These are phyloP conservation scores for Paraconiothyrium brasiliense DNA, from an alignment of 2,329 filamentous ascomycete genomes.

Conservation along the genomic window DNA sequence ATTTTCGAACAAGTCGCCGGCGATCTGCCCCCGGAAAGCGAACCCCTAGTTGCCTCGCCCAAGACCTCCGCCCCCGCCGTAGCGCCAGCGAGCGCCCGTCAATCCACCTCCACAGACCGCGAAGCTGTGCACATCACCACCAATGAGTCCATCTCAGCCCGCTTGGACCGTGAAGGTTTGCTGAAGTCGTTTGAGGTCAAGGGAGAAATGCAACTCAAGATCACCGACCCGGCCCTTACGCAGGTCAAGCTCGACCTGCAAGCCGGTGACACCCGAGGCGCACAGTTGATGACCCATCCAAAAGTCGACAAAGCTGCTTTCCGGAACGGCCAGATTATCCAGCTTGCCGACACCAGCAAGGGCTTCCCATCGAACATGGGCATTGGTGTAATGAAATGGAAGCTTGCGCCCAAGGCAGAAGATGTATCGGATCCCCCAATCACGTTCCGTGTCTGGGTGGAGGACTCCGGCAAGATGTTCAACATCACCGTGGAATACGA, in stretches of 20 bases:
- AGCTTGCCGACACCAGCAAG: slow-evolving; percentile 86
- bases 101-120: slow-evolving; percentile 75
- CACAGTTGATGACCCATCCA: slow-evolving; percentile 93
- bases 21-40: slow-evolving; percentile 86
- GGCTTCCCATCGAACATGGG: slow-evolving; percentile 95
- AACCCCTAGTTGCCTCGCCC: slow-evolving; percentile 75
- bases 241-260: slow-evolving; percentile 88
- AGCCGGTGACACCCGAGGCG: slow-evolving; percentile 80
- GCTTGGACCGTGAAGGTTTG: slow-evolving; percentile 85
- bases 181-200: slow-evolving; percentile 88
- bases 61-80: slow-evolving; percentile 61
- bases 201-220: slow-evolving; percentile 90
- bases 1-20: slow-evolving; percentile 96
- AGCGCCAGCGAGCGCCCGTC: slow-evolving; percentile 63
- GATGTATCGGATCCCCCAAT: slow-evolving; percentile 86
- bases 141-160: slow-evolving; percentile 89
- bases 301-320: slow-evolving; percentile 94
- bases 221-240: slow-evolving; percentile 86
- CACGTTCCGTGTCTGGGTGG: slow-evolving; percentile 97
- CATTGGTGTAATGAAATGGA: slow-evolving; percentile 93
- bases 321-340: slow-evolving; percentile 82
- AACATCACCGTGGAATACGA: slow-evolving; percentile 97
- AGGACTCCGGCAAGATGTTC: slow-evolving; percentile 82
- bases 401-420: slow-evolving; percentile 81
- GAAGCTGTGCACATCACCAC: slow-evolving; percentile 90